phyloP scores from a whole-genome alignment of 768 basidiomycete species.

The Phanerodontia chrysosporium region DNA sequence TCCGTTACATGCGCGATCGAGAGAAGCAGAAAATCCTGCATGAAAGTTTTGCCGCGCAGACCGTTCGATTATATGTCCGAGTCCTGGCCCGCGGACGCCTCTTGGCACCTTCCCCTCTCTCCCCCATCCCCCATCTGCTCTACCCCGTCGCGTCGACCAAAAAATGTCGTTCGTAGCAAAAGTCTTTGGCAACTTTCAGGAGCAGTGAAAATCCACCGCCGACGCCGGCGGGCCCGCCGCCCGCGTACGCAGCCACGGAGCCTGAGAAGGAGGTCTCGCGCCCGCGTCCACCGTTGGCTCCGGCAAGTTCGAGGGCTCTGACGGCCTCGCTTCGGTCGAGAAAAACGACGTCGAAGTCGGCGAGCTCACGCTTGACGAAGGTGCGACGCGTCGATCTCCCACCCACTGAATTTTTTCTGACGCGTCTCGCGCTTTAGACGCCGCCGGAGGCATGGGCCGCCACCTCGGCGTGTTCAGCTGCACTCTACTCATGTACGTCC shows the following conservation, averaged over 20 bases:
- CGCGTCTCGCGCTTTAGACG: constrained; percentile 26
- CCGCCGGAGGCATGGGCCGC: constrained; percentile 52
- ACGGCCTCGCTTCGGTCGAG: background rate
- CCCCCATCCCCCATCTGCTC: background rate
- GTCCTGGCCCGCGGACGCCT: background rate
- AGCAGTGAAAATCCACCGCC: background rate
- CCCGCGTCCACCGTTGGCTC: background rate
- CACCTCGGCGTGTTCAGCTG: constrained; percentile 54
- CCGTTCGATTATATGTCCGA: background rate
- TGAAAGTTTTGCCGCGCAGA: background rate
- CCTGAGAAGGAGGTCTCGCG: background rate
- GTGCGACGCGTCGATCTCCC: constrained; percentile 21
- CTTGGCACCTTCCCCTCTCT: background rate
- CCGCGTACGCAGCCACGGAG: background rate
- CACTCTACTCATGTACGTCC: constrained; percentile 49
- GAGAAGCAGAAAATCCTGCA: background rate
- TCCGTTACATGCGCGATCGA: background rate
- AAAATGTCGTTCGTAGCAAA: background rate
- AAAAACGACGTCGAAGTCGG: constrained; percentile 33
- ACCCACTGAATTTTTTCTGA: background rate
- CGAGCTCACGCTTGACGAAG: constrained; percentile 47
- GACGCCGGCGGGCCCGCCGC: background rate
- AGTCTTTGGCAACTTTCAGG: background rate
- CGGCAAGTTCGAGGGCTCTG: background rate
- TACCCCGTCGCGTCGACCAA: background rate